Evolutionary conservation across 208 protist species (phyloP), one percentile per base, ranked within the genome.

Genomic region (Lotmaria passim): DNA sequence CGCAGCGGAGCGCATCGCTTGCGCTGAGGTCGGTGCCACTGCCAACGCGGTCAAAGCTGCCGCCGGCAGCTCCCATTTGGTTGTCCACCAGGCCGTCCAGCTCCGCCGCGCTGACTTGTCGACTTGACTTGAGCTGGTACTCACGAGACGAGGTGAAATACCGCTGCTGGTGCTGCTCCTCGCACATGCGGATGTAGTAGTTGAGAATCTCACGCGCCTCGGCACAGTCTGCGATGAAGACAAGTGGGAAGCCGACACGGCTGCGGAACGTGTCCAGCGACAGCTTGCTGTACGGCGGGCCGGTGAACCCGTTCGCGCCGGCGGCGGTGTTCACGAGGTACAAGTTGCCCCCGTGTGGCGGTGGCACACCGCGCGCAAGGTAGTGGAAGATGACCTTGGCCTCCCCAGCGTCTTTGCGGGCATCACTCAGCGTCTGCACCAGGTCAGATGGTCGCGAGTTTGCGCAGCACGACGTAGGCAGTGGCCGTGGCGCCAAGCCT

Each of bases 301-400:
- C 48, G 1, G 67, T 66, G 57, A 67, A 77, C 14, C 64, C 71
- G 39, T 61, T 34, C 19, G 55, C 63, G 31, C 55, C 69, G 24
- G 73, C 62, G 43, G 43, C 59, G 19, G 59, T 56, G 63, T 83
- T 78, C 58, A 79, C 33, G 23, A 94, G 72, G 50, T 73, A 90
- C 12, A 93, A 24, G n/a, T 71, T 81, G 14, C 85, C 85, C 21
- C 66, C 62, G 28, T 73, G 75, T 41, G 85, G 87, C 30, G 75
- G 64, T 26, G 85, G 87, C 53, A 93, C 77, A 1, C 89, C 91
- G 53, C 86, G 82, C 4, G 85, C 84, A 21, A 82, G 81, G 74
- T 96, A 96, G 69, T 96, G 91, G 24, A 93, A 82, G 44, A 96
- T 83, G 17, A 96, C 83, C 62, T 91, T 93, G 0, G 75, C 72